Base-by-base conservation (phyloP, 108 stramenopile species). In the Skeletonema potamos region DNA sequence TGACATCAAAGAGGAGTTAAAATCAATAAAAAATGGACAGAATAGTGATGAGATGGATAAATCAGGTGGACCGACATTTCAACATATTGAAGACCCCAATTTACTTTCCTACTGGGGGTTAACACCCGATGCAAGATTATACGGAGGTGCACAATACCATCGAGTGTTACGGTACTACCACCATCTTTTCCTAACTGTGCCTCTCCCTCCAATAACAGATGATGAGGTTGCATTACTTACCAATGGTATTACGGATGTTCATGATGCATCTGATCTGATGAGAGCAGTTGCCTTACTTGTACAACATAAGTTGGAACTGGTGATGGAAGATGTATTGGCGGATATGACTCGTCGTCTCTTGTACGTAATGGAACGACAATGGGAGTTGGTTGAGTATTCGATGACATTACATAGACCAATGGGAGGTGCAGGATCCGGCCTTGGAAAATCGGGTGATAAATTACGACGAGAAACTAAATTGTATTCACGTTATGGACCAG, bases 71-170 rank as follows among this genome's bases (percentile, higher is more conserved):
- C 68, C 58, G 0, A 60, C 68, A 12, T 70, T 70, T 59, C 68
- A 44, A 43, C 68, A 70, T 57, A 70, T 70, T 60, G 68, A 70
- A 41, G 68, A 70, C 30, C 68, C 68, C 0, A 24, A 43, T 17
- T 33, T 70, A 17, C 43, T 72, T 27, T 64, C 71, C n/a, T 64
- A 64, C 22, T 65, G 63, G 71, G 71, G 64, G 2, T 36, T 65
- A 34, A 72, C 71, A 2, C 71, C 63, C 1, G 24, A 72, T 54
- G 65, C 65, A 48, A 73, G 58, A 37, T 39, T 73, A 10, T 73
- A 73, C 41, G 73, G 73, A 34, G 73, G 73, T 15, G 73, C 73
- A 9, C 73, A 73, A 55, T 73, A 73, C 39, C 73, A 73, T 43
- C n/a, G 73, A 32, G 73, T 58, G 24, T 15, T 73, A 6, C 37